Conservation (phyloP, 2,329 filamentous ascomycete species). For the Trichoderma pleuroti region DNA sequence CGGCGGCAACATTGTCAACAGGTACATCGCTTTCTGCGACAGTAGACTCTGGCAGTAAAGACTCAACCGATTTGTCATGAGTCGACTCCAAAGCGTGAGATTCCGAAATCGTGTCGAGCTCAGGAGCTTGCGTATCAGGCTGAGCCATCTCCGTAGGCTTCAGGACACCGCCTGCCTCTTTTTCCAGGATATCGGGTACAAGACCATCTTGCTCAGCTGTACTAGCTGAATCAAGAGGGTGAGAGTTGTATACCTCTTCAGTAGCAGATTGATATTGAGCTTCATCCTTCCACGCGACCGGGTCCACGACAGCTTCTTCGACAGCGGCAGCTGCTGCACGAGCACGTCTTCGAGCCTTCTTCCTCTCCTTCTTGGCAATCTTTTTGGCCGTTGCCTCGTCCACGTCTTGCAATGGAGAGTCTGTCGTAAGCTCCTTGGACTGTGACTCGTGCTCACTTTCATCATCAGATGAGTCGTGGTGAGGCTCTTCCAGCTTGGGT, state of each 20-base stretch:
- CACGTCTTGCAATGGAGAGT: background rate
- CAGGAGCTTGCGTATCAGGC: background rate
- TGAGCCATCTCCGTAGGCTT: background rate
- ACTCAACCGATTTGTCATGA: background rate
- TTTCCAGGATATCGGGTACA: background rate
- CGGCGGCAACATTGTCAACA: background rate
- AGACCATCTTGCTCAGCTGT: background rate
- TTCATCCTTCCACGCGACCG: background rate
- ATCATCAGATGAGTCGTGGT: background rate
- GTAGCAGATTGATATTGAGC: background rate
- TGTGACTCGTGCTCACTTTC: background rate
- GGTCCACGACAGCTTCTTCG: background rate
- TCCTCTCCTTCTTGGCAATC: constrained; percentile 32
- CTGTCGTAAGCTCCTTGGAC: background rate
- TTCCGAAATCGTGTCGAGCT: background rate
- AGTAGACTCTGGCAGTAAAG: no score
- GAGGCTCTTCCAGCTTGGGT: background rate
- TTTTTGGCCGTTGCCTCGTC: constrained; percentile 17
- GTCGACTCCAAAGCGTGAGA: background rate
- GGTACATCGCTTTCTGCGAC: background rate
- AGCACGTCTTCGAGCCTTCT: constrained; percentile 34
- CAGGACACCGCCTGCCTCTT: background rate
- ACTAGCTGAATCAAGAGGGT: background rate
- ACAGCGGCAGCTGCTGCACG: constrained; percentile 19
- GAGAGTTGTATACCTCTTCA: background rate